Evolutionary conservation across 495 filamentous ascomycete species (phyloP), one percentile per base, ranked within the genome.

Genomic region (Neurospora sp.): DNA sequence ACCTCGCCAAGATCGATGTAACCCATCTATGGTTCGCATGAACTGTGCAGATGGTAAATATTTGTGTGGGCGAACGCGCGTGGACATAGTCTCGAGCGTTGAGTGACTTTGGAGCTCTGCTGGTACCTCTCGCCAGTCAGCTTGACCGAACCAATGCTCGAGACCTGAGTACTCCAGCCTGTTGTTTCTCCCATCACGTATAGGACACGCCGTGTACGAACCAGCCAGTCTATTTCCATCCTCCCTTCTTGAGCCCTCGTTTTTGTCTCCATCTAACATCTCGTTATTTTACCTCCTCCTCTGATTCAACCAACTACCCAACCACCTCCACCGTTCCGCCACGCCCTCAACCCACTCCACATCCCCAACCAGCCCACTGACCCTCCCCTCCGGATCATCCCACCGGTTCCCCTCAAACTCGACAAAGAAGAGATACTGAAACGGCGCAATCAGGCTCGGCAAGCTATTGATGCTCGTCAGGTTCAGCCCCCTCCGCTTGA

Each of bases 341-440:
- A 84, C 80, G 40, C 72, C 72, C n/a, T 77, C 82, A 72, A 84
- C 80, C 54, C 72, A 72, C n/a, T 77, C 83, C 35, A 84, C 76
- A 42, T 80, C 80, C 4, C 78, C 78, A 54, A 93, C 75, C 69
- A 85, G 87, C 66, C 79, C 77, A 73, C 86, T 84, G 1, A 91
- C 89, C 71, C 82, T 80, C 38, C 86, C 86, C 37, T 83, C 80
- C 37, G 84, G 84, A 69, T 87, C 88, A 49, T 85, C 80, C 41
- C 79, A 74, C 49, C 79, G 78, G 75, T 84, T 84, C 6, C 91
- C 90, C 79, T 92, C 87, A 79, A 97, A 93, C 84, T 98, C 96
- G 27, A 97, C 91, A 81, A 99, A 91, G 82, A 98, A 98, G 37
- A 97, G 87, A 83, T 99, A 99, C 79, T 95, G 90, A 91, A 97